Conservation (phyloP, 2,329 filamentous ascomycete genomes). For the Claviceps sorghi region DNA sequence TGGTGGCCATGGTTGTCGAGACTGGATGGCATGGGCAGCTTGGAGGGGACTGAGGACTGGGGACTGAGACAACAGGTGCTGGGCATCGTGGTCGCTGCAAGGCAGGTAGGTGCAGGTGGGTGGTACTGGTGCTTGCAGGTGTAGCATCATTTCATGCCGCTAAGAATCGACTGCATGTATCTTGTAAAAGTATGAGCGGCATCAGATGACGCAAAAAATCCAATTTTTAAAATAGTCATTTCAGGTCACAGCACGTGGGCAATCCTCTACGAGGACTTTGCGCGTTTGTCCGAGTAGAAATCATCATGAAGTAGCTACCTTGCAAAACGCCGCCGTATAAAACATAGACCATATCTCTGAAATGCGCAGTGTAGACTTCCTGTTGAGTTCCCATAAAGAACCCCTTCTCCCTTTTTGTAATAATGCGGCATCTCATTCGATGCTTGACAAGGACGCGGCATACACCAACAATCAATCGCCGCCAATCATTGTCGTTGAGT, state of each 20-base stretch:
- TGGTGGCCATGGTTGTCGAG: too few relatives aligned
- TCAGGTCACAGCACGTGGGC: conserved; percentile 5
- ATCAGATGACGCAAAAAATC: conserved; percentile 8
- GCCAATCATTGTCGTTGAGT: conserved; percentile 1
- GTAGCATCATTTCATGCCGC: background rate
- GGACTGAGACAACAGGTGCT: too few relatives aligned
- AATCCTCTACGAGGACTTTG: background rate
- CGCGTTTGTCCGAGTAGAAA: background rate
- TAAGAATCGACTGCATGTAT: background rate
- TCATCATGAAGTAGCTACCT: conserved; percentile 13
- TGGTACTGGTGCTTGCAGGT: background rate
- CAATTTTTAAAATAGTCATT: conserved; percentile 10
- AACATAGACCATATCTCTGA: conserved; percentile 3
- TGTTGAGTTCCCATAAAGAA: background rate
- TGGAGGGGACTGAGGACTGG: too few relatives aligned
- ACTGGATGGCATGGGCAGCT: too few relatives aligned
- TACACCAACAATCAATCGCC: background rate
- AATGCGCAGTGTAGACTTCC: background rate
- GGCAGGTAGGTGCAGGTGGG: too few relatives aligned
- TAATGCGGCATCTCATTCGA: background rate
- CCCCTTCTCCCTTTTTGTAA: background rate
- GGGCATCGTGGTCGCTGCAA: too few relatives aligned
- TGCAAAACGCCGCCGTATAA: conserved; percentile 20
- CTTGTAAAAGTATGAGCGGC: conserved; percentile 1
- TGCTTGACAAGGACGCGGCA: background rate